phyloP scores from a whole-genome alignment of 1,284 basidiomycete species.

The Leccinum pallidistipes region DNA sequence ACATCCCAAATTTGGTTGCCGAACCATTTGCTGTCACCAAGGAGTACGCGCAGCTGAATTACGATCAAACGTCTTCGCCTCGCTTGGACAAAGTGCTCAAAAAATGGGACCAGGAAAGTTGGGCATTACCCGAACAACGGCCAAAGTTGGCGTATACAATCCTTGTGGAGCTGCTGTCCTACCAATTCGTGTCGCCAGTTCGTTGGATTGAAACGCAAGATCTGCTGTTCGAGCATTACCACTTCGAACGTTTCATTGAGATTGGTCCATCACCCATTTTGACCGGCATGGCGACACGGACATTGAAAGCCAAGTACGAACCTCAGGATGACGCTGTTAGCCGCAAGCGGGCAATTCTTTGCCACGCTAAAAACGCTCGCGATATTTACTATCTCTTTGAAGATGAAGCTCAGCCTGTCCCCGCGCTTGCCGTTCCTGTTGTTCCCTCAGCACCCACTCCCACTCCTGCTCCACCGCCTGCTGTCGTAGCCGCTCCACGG shows the following conservation, averaged over 20 bases:
- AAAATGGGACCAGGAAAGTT: slow-evolving; percentile 91
- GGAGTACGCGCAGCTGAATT: slow-evolving; percentile 92
- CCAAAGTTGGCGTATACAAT: slow-evolving; percentile 95
- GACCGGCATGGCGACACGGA: slow-evolving; percentile 94
- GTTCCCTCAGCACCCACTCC: slow-evolving; percentile 46
- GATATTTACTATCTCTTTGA: slow-evolving; percentile 99
- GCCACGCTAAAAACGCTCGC: slow-evolving; percentile 93
- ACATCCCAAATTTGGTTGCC: slow-evolving; percentile 97
- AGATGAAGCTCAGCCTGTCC: slow-evolving; percentile 66
- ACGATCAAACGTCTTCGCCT: slow-evolving; percentile 92
- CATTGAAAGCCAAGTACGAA: slow-evolving; percentile 96
- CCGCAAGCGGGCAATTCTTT: slow-evolving; percentile 81
- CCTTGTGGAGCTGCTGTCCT: slow-evolving; percentile 94
- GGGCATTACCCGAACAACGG: slow-evolving; percentile 80
- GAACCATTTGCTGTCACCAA: slow-evolving; percentile 90
- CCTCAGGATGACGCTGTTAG: slow-evolving; percentile 83
- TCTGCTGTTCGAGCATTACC: slow-evolving; percentile 90
- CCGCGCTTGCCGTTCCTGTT: slow-evolving; percentile 44
- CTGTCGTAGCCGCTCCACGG: slow-evolving; percentile 51
- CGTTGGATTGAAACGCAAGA: slow-evolving; percentile 99
- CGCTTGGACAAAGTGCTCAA: slow-evolving; percentile 91
- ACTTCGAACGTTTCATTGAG: slow-evolving; percentile 94
- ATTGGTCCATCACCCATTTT: slow-evolving; percentile 96
- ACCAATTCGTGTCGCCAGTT: slow-evolving; percentile 95
- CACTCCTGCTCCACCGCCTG: slow-evolving; percentile 44